Percentiles rank a stretch among this genome's conserved stretches.
Evolutionary conservation across 805 yeast species (phyloP).

Genomic region (Cephaloascus fragrans): DNA sequence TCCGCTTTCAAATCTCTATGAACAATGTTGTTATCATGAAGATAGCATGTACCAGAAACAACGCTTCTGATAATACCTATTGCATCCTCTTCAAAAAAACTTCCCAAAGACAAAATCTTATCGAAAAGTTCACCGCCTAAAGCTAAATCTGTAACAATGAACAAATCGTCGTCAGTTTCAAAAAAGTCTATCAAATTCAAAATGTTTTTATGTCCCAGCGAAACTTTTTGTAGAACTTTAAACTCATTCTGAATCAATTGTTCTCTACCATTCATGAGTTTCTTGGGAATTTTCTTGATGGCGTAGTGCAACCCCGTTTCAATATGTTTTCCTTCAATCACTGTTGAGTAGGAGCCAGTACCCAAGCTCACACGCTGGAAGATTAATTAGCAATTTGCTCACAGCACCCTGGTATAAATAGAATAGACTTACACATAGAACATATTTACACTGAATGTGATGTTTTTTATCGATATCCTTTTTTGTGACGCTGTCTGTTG

Average conservation of each 20-base stretch:
- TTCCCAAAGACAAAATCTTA: constrained; percentile 36
- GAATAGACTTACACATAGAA: background rate
- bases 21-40: constrained; percentile 50
- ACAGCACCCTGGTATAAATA: too few relatives aligned
- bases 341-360: constrained; percentile 31
- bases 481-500: constrained; percentile 3
- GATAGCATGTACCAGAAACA: constrained; percentile 43
- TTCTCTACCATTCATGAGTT: constrained; percentile 35
- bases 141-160: constrained; percentile 58
- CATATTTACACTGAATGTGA: constrained; percentile 3
- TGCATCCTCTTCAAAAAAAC: constrained; percentile 37
- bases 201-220: constrained; percentile 42
- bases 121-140: constrained; percentile 62
- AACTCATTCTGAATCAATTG: constrained; percentile 50
- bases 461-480: constrained; percentile 1
- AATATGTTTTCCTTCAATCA: constrained; percentile 27
- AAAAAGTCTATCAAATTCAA: constrained; percentile 59
- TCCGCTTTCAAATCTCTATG: constrained; percentile 73
- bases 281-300: constrained; percentile 41
- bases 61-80: constrained; percentile 39
- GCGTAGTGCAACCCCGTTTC: constrained; percentile 38
- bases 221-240: constrained; percentile 38
- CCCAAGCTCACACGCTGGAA: constrained; percentile 22
- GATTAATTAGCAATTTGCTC: background rate
- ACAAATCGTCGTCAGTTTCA: constrained; percentile 50